phyloP scores from a whole-genome alignment of 164 flowering plant species.

The Hamamelis virginiana region DNA sequence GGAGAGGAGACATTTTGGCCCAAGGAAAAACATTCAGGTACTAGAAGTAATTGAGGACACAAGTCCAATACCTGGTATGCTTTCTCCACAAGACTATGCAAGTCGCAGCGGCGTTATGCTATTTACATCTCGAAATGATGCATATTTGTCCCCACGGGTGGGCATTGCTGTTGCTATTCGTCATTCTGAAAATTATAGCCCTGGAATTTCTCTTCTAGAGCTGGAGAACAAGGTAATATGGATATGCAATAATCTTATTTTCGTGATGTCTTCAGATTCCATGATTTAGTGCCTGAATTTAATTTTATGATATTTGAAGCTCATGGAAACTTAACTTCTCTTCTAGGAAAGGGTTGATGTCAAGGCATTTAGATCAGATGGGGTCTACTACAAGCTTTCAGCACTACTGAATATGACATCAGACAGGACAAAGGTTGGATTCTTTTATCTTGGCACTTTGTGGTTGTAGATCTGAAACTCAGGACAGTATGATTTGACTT shows the following conservation, averaged over 20 bases:
- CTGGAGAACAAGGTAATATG: slow-evolving; percentile 86
- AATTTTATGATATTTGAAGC: no score
- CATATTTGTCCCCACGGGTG: slow-evolving; percentile 68
- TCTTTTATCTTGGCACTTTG: background rate
- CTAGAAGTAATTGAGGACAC: slow-evolving; percentile 82
- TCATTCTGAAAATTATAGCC: slow-evolving; percentile 66
- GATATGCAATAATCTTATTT: background rate
- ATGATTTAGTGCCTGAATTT: background rate
- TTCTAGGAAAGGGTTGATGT: slow-evolving; percentile 83
- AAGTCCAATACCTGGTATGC: slow-evolving; percentile 75
- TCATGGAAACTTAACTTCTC: slow-evolving; percentile 2
- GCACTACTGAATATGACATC: slow-evolving; percentile 77
- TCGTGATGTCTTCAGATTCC: background rate
- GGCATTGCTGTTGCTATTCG: slow-evolving; percentile 83
- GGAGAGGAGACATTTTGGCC: slow-evolving; percentile 38
- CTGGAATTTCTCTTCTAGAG: slow-evolving; percentile 90
- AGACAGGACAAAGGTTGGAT: slow-evolving; percentile 91
- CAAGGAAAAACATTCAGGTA: slow-evolving; percentile 68
- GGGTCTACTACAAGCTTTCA: slow-evolving; percentile 90
- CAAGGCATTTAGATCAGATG: slow-evolving; percentile 73
- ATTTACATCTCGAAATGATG: slow-evolving; percentile 69
- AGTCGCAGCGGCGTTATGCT: slow-evolving; percentile 55
- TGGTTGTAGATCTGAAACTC: background rate
- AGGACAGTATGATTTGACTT: no score
- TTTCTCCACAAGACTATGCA: slow-evolving; percentile 85